Percentiles rank a stretch among this genome's conserved stretches.
phyloP scores from a whole-genome alignment of 2,329 filamentous ascomycete genomes.

The Stenocarpella maydis region DNA sequence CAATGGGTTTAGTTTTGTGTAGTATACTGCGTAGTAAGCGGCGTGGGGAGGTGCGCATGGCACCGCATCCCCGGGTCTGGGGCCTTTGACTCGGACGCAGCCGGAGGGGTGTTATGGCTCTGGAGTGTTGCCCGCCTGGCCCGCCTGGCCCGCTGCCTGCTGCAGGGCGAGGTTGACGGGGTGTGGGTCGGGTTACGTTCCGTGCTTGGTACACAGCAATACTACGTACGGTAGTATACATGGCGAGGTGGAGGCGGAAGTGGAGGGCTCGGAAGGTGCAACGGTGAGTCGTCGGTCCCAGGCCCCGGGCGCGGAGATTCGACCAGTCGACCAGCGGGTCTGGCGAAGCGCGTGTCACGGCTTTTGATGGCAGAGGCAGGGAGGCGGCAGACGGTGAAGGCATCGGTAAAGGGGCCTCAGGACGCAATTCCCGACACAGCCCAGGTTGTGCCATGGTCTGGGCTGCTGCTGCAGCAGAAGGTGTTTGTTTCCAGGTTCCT shows the following conservation, averaged over 20 bases:
- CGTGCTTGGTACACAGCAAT: not conserved
- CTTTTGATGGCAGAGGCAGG: not conserved
- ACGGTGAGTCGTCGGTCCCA: conserved; percentile 15
- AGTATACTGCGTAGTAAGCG: not conserved
- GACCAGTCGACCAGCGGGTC: conserved; percentile 25
- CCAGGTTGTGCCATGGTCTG: not conserved
- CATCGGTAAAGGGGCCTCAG: not conserved
- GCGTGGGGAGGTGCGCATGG: conserved; percentile 1
- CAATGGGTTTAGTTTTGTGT: not conserved
- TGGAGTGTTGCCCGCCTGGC: not conserved
- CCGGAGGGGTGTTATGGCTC: not conserved
- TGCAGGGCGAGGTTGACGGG: not conserved
- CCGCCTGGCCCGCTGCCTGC: too few relatives aligned
- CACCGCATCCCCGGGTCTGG: not conserved
- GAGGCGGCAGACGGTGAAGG: conserved; percentile 11
- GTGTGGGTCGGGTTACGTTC: not conserved
- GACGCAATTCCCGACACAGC: conserved; percentile 1
- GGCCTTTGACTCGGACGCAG: conserved; percentile 9
- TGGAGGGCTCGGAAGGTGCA: conserved; percentile 24
- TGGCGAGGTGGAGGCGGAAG: conserved; percentile 8
- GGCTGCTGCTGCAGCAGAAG: not conserved
- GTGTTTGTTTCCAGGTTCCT: not conserved
- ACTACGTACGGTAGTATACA: not conserved
- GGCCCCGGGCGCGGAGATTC: conserved; percentile 23
- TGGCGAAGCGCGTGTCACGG: conserved; percentile 20